Evolutionary conservation across 164 flowering plant species (phyloP), one percentile per base, ranked within the genome.

Genomic region (Macadamia tetraphylla): DNA sequence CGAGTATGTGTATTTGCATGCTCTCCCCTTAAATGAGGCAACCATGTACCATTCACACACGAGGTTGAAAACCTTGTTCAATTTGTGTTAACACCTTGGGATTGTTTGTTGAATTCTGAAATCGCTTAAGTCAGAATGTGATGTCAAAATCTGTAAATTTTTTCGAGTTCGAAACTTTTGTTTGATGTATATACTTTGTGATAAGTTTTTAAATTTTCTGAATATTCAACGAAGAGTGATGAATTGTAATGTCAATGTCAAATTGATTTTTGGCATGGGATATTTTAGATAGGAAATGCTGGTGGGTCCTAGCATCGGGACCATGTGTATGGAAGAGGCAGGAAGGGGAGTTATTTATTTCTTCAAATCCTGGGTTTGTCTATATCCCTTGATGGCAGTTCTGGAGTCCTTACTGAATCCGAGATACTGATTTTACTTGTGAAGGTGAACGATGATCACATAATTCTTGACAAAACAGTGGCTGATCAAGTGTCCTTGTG

Each of bases 401-500:
- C 12, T 46, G 51, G 51, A 35, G 30, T 7, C 14, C 9, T 35
- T 29, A n/a, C 31, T 30, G 66, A 46, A 29, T n/a, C 51, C 61
- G 58, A 57, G 10, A 58, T 51, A 49, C 70, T 55, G 43, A 56
- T 56, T 18, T 73, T 29, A 40, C 60, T 44, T 81, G 68, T 78
- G 72, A 69, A 90, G 97, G 88, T 91, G 80, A 79, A 82, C 42
- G 97, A 92, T 78, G 99, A 92, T 72, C 66, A 79, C 61, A 75
- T 83, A 55, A 80, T 90, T 80, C 86, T 94, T 58, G 97, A 94
- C 83, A 88, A 79, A 78, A 87, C 99, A 29, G 81, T 94, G 35
- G 85, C 89, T 65, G 99, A 94, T 79, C 95, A 89, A 84, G 88
- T 94, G 29, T 84, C 89, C 60, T 67, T 73, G 2, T 94, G 96